Evolutionary conservation across 179 eudicot species (phyloP).

Genomic region (Beta macrorhiza): DNA sequence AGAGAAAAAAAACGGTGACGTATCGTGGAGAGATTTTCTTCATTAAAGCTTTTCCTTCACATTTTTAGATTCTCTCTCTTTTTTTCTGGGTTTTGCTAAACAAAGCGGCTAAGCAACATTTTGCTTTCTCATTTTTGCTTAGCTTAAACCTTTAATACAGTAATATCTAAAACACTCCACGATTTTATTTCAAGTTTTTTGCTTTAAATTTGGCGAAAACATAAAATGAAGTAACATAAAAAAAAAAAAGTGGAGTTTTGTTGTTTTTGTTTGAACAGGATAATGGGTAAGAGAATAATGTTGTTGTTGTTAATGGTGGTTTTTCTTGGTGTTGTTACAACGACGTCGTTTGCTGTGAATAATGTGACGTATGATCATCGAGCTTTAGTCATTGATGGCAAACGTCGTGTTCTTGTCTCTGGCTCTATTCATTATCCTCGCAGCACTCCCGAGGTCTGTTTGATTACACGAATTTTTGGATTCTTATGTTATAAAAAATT

Average conservation of each 20-base stretch:
- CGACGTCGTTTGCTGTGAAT: constrained; percentile 47
- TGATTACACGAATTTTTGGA: not conserved
- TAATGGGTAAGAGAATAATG: not conserved
- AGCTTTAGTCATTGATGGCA: constrained; percentile 80
- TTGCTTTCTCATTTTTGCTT: constrained; percentile 9
- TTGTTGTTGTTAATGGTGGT: constrained; percentile 8
- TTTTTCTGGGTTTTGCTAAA: constrained; percentile 18
- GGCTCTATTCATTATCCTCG: constrained; percentile 98
- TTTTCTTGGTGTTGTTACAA: constrained; percentile 11
- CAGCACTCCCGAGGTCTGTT: constrained; percentile 79
- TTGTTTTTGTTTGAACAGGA: not conserved
- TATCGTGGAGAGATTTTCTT: too few species aligned
- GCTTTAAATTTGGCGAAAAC: too few species aligned
- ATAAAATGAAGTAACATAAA: too few species aligned
- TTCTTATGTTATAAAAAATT: too few species aligned
- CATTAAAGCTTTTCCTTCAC: not conserved
- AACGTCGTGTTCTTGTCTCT: constrained; percentile 71
- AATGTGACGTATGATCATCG: constrained; percentile 87
- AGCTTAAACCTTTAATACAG: constrained; percentile 1
- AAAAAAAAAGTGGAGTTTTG: too few species aligned
- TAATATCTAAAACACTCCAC: not conserved
- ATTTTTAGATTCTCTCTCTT: not conserved
- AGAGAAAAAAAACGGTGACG: too few species aligned
- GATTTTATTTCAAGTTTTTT: not conserved
- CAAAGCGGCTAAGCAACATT: constrained; percentile 30